Evolutionary conservation across 202 grass and related monocot species (phyloP).

Genomic region (Hordeum pubiflorum): DNA sequence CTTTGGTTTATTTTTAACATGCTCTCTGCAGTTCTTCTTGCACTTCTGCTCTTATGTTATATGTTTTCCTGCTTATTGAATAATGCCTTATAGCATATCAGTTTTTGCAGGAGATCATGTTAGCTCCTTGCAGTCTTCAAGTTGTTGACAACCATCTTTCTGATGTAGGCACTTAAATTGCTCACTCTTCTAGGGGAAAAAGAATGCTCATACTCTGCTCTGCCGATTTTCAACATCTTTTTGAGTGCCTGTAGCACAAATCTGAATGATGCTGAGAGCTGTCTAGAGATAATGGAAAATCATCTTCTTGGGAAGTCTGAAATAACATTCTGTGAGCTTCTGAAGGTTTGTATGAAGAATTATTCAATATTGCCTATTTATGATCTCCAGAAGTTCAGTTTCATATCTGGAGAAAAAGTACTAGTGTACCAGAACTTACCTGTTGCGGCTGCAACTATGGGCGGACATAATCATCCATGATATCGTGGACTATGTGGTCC

Average conservation of each 20-base stretch:
- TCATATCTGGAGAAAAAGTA: neutral
- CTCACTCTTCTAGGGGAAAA: constrained; percentile 54
- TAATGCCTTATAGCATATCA: neutral
- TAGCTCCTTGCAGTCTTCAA: neutral
- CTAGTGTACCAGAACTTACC: neutral
- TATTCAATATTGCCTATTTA: constrained; percentile 6
- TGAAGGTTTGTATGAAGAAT: constrained; percentile 54
- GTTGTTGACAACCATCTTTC: constrained; percentile 24
- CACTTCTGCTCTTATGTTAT: neutral
- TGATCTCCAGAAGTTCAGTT: constrained; percentile 17
- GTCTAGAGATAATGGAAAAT: constrained; percentile 71
- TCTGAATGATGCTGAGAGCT: constrained; percentile 35
- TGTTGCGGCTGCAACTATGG: constrained; percentile 10
- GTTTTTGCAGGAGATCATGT: neutral
- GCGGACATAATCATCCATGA: neutral
- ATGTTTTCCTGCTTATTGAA: constrained; percentile 17
- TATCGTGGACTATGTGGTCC: neutral
- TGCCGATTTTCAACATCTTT: constrained; percentile 78
- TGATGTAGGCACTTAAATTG: constrained; percentile 54
- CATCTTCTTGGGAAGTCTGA: constrained; percentile 80
- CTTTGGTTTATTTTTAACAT: neutral
- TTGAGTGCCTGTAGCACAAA: constrained; percentile 46
- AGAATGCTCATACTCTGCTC: constrained; percentile 19
- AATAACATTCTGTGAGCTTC: constrained; percentile 76
- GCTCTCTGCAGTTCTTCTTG: neutral